Evolutionary conservation across 2,329 filamentous ascomycete species (phyloP), one percentile per base, ranked within the genome.

Genomic region (Arthrobotrys pseudoclavata): DNA sequence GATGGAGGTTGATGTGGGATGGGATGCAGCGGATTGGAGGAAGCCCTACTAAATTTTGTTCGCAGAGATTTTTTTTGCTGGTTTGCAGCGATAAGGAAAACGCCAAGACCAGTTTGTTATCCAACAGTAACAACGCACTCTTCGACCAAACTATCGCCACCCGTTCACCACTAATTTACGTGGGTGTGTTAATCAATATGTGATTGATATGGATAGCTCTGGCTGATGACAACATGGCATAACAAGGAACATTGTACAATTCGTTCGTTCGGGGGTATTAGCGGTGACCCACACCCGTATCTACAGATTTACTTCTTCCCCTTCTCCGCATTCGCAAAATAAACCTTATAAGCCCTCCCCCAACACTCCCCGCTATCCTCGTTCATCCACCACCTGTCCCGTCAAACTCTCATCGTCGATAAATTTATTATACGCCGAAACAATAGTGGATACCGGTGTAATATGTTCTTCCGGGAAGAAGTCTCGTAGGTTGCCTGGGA

Each of bases 351-450:
- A 55, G 71, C 71, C 57, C 37, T 66, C 20, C n/a, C 69, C 74
- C 79, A 76, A 34, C 61, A 63, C 50, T 48, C 24, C 31, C 75
- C 63, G 24, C 69, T 76, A 18, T 79, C 75, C 45, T 78, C 75
- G 18, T 71, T 64, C 66, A 81, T 63, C 83, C 83, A 85, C 84
- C 6, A 81, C 81, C 79, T 85, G 82, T 0, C 84, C 85, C 0
- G 83, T 84, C 80, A 84, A 77, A 0, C 69, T 80, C 50, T 83
- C 75, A 57, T 84, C 81, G 4, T 79, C 79, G 18, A 84, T 76
- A 37, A 84, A 82, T 34, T 79, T 81, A 55, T 84, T 82, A 69
- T 82, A 82, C 1, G 83, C 83, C 48, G 82, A 82, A 10, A 83
- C 62, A 15, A 82, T 80, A 3, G 83, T 84, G 9, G 76, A 81